phyloP scores from a whole-genome alignment of 2,329 filamentous ascomycete species.

The Sarocladium brachiariae region DNA sequence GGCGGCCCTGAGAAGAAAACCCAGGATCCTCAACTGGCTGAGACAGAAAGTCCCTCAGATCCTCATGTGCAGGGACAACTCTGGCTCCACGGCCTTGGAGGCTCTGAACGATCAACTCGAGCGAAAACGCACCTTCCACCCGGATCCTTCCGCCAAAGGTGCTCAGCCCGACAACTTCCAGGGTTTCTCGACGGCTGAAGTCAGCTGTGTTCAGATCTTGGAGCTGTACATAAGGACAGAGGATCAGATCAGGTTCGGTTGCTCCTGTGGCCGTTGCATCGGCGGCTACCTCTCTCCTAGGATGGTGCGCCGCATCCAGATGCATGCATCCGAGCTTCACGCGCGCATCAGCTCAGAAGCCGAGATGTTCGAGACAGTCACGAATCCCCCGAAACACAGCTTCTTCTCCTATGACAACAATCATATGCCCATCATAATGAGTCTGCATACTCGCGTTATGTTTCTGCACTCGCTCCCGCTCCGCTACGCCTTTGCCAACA shows the following conservation, averaged over 20 bases:
- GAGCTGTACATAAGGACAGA: neutral
- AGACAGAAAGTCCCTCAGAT: neutral
- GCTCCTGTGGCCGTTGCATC: neutral
- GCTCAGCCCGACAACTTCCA: neutral
- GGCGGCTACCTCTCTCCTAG: constrained; percentile 1
- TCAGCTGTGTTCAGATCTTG: neutral
- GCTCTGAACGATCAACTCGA: neutral
- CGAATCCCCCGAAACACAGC: neutral
- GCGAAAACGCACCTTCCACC: neutral
- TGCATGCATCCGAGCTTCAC: neutral
- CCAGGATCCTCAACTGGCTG: neutral
- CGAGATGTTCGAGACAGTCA: neutral
- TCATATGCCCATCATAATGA: neutral
- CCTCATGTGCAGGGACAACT: neutral
- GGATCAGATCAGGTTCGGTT: neutral
- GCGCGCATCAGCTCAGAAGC: neutral
- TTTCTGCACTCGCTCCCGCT: neutral
- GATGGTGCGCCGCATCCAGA: neutral
- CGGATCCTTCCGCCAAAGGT: neutral
- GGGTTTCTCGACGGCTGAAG: neutral
- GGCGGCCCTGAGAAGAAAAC: neutral
- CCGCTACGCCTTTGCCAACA: neutral
- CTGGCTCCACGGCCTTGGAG: neutral
- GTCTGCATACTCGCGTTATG: neutral
- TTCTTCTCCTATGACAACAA: neutral